A percentile compares a stretch with the other conserved stretches of the same genome.
Conservation (phyloP, 345 rosid genomes). For the Corchorus capsularis region DNA sequence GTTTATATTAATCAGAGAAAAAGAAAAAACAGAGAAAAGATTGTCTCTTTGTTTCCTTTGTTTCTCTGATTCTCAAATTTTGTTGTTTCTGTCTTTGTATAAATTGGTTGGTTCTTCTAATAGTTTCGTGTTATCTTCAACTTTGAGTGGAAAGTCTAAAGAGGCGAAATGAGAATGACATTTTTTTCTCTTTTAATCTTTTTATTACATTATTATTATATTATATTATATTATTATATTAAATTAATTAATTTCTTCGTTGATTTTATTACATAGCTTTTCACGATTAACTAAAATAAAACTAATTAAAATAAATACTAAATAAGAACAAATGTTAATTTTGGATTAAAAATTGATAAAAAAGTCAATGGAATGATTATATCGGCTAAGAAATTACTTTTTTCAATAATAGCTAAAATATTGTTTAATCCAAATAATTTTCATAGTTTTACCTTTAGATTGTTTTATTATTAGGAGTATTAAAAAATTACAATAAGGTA, state of each 20-base stretch:
- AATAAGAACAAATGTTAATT: background rate
- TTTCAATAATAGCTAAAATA: no score
- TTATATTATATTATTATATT: background rate
- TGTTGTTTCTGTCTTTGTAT: conserved; percentile 1
- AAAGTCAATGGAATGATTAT: background rate
- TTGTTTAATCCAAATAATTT: background rate
- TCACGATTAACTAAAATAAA: background rate
- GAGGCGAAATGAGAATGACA: conserved; percentile 11
- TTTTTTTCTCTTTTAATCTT: background rate
- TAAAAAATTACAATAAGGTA: no score
- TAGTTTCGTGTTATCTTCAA: conserved; percentile 24
- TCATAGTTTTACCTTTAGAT: background rate
- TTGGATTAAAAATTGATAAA: background rate
- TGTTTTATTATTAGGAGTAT: no score
- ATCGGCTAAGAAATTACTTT: background rate
- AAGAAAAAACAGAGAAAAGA: no score
- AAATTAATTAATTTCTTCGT: background rate
- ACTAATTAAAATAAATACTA: no score
- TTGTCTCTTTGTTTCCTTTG: background rate
- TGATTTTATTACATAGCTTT: background rate
- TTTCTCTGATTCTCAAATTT: background rate
- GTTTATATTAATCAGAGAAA: background rate
- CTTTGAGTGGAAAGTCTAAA: conserved; percentile 2
- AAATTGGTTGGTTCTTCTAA: conserved; percentile 16
- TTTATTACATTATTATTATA: background rate